Evolutionary conservation across 108 stramenopile species (phyloP).

Genomic region (Discostella stelligeroides): DNA sequence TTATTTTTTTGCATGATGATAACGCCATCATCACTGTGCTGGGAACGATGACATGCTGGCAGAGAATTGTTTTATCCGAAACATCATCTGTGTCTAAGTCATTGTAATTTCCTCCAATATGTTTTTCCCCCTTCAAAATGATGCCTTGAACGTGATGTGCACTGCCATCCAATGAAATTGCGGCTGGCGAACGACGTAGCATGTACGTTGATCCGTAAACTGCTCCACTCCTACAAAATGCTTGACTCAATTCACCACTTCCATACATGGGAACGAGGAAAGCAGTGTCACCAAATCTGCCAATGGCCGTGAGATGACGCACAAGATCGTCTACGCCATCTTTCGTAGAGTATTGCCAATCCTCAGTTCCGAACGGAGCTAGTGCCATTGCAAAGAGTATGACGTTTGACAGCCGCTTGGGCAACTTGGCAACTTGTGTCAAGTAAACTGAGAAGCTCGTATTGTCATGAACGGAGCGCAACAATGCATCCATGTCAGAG

Average conservation of each 20-base stretch:
- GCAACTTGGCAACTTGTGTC: slow-evolving; percentile 56
- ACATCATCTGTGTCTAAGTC: slow-evolving; percentile 43
- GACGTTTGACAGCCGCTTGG: slow-evolving; percentile 52
- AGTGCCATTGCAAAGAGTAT: slow-evolving; percentile 75
- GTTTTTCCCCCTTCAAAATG: slow-evolving; percentile 29
- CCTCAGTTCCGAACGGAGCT: slow-evolving; percentile 37
- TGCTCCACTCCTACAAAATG: slow-evolving; percentile 85
- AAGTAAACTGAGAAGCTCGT: slow-evolving; percentile 68
- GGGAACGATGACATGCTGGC: slow-evolving; percentile 69
- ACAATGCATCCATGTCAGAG: slow-evolving; percentile 56
- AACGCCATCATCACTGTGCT: slow-evolving; percentile 25
- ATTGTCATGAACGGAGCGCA: slow-evolving; percentile 56
- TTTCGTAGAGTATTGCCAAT: slow-evolving; percentile 31
- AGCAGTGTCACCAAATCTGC: slow-evolving; percentile 79
- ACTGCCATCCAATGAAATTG: slow-evolving; percentile 20
- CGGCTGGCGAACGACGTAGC: slow-evolving; percentile 58
- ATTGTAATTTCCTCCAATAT: slow-evolving; percentile 20
- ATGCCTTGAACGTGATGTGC: slow-evolving; percentile 28
- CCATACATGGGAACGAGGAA: slow-evolving; percentile 82
- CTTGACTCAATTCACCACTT: slow-evolving; percentile 80
- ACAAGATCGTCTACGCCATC: slow-evolving; percentile 65
- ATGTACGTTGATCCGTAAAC: slow-evolving; percentile 86
- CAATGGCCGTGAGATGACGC: slow-evolving; percentile 71
- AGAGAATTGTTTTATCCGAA: slow-evolving; percentile 47
- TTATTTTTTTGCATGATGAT: slow-evolving; percentile 3